Conservation (phyloP, 2,329 filamentous ascomycete species). For the Mollisia scopiformis region DNA sequence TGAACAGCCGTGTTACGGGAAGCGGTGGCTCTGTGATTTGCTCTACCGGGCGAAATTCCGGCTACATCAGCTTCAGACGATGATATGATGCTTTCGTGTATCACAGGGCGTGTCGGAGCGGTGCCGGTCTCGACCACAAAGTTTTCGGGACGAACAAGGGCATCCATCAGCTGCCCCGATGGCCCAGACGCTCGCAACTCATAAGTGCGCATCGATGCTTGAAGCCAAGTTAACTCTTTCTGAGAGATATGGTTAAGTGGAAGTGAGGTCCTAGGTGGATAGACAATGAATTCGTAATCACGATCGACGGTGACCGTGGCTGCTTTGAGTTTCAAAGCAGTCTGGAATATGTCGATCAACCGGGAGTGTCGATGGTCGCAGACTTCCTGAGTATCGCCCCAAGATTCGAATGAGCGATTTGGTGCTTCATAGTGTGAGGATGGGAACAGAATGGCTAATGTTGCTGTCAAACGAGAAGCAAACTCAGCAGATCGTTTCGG, state of each 20-base stretch:
- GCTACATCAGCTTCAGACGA: background rate
- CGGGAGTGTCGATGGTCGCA: background rate
- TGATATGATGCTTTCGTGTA: background rate
- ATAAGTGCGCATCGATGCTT: background rate
- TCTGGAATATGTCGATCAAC: background rate
- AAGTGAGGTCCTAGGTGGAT: background rate
- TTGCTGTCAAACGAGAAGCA: background rate
- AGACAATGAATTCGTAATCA: background rate
- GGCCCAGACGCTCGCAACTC: background rate
- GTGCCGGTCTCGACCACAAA: background rate
- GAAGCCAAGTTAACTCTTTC: background rate
- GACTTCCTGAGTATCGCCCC: background rate
- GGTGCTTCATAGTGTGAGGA: background rate
- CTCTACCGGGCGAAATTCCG: background rate
- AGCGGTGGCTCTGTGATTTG: background rate
- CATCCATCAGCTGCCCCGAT: background rate
- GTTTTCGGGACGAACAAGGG: background rate
- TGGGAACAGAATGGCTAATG: background rate
- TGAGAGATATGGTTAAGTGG: background rate
- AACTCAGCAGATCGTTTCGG: background rate
- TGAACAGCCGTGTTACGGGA: too few relatives aligned
- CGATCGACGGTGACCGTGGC: background rate
- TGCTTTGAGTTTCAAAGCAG: background rate
- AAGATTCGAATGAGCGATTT: background rate
- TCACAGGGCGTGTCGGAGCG: background rate